Base-by-base conservation (phyloP, 768 basidiomycete genomes). In the Tricholoma matsutake region DNA sequence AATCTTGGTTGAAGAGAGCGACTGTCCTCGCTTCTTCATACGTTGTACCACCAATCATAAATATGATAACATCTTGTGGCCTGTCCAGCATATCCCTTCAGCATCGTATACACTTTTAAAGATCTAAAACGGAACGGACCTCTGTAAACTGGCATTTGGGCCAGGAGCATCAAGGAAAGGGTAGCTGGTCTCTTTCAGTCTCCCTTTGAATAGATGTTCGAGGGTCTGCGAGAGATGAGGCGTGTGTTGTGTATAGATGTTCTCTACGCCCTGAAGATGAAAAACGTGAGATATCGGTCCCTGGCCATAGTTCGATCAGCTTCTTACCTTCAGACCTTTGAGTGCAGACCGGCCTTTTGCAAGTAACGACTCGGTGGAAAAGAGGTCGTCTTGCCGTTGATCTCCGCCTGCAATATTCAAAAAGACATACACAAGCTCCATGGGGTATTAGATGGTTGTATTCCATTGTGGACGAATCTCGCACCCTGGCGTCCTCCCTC, bases 181-280 rank as follows among this genome's bases (percentile, higher is more conserved):
- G 73, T 98, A 93, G 61, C 86, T 94, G 2, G 87, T 82, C 64
- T 99, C 97, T 66, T 85, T 87, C 61, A 99, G 74, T 57, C 89
- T 81, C 9, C 95, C 96, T 70, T 86, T 93, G 68, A 96, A 83
- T 4, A 99, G 75, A 56, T 91, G 83, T 68, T 99, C 97, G 14
- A 98, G 75, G 2, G 96, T 98, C 69, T 97, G 90, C 1, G 91
- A 87, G 5, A 99, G 79, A 73, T 96, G 95, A 6, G 97, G 97
- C 14, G 87, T 88, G 68, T 98, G 97, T 67, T 98, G 97, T 59
- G 94, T 99, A 72, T 98, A 99, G 14, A 98, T 96, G 68, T 99
- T 99, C 75, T 99, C 97, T 4, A 98, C 96, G 2, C 97, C 97
- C 93, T 96, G 58, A 3, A 63, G 6, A n/a, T 10, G 25, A 11